Evolutionary conservation across 2,329 filamentous ascomycete genomes (phyloP).

Genomic region (Teratosphaeria viscida): DNA sequence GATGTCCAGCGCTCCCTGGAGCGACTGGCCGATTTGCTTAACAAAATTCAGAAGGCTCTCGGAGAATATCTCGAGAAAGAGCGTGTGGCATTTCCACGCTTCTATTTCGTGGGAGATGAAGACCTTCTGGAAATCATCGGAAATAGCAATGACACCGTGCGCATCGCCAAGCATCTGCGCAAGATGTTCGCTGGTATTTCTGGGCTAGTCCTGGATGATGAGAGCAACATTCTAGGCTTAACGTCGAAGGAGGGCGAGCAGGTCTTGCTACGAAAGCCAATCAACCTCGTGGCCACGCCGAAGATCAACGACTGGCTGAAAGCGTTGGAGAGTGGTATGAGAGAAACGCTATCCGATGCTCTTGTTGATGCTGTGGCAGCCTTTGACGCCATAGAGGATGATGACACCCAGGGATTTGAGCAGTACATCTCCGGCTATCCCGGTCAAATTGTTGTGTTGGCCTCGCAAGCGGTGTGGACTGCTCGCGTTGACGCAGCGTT

Average conservation of each 20-base stretch:
- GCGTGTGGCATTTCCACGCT: slow-evolving; percentile 91
- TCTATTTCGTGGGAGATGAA: slow-evolving; percentile 99
- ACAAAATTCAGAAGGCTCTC: slow-evolving; percentile 98
- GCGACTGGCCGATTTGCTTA: slow-evolving; percentile 86
- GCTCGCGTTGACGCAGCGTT: slow-evolving; percentile 72
- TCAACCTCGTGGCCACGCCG: slow-evolving; percentile 85
- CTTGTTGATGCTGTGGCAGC: slow-evolving; percentile 75
- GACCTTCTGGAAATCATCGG: slow-evolving; percentile 98
- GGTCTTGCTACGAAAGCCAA: slow-evolving; percentile 77
- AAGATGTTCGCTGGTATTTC: slow-evolving; percentile 99
- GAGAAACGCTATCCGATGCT: slow-evolving; percentile 80
- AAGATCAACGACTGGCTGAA: slow-evolving; percentile 99
- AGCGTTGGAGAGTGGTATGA: slow-evolving; percentile 86
- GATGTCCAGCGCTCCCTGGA: slow-evolving; percentile 94
- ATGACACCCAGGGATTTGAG: slow-evolving; percentile 61
- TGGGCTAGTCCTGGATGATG: slow-evolving; percentile 82
- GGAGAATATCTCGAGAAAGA: slow-evolving; percentile 98
- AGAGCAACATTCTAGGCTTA: slow-evolving; percentile 79
- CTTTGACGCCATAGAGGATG: slow-evolving; percentile 59
- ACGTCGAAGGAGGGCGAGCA: slow-evolving; percentile 91
- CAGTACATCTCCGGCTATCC: slow-evolving; percentile 78
- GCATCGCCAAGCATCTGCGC: slow-evolving; percentile 96
- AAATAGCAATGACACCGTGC: slow-evolving; percentile 93
- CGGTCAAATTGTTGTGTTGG: slow-evolving; percentile 89
- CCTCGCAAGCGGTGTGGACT: slow-evolving; percentile 90